Evolutionary conservation across 257 asterid genomes (phyloP).

Genomic region (Fraxinus excelsior): DNA sequence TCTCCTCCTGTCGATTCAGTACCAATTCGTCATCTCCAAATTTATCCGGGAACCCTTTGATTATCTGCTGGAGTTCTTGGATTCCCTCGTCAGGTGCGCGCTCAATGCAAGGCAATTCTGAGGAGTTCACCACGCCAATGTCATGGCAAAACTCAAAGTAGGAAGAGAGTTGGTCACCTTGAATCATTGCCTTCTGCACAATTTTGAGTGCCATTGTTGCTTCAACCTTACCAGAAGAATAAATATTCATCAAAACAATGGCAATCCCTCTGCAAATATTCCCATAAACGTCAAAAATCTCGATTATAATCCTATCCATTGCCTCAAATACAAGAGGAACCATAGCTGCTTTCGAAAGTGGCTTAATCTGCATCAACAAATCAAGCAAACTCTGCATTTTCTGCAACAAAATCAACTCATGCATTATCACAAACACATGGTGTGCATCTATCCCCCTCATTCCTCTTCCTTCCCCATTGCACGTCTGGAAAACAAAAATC

Average conservation of each 20-base stretch:
- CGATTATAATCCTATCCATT: no score
- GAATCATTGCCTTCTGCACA: no score
- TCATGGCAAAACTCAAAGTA: no score
- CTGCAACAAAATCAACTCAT: slow-evolving; percentile 36
- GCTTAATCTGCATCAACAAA: no score
- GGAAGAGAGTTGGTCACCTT: no score
- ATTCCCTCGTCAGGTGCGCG: slow-evolving; percentile 34
- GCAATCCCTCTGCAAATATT: no score
- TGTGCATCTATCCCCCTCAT: background rate
- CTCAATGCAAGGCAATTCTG: slow-evolving; percentile 31
- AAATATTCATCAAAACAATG: no score
- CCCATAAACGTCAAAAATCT: no score
- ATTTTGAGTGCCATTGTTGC: no score
- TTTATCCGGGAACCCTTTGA: slow-evolving; percentile 22
- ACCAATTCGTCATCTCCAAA: background rate
- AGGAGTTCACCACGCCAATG: slow-evolving; percentile 29
- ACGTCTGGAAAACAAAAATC: background rate
- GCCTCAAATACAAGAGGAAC: no score
- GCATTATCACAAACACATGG: slow-evolving; percentile 16
- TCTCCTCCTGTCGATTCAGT: slow-evolving; percentile 2
- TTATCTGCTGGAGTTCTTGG: slow-evolving; percentile 36
- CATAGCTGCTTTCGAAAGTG: no score
- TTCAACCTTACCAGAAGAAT: no score
- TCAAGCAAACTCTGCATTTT: slow-evolving; percentile 41
- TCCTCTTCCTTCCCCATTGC: background rate